Conservation (phyloP, 352 stramenopile genomes). For the Pythium oligandrum region DNA sequence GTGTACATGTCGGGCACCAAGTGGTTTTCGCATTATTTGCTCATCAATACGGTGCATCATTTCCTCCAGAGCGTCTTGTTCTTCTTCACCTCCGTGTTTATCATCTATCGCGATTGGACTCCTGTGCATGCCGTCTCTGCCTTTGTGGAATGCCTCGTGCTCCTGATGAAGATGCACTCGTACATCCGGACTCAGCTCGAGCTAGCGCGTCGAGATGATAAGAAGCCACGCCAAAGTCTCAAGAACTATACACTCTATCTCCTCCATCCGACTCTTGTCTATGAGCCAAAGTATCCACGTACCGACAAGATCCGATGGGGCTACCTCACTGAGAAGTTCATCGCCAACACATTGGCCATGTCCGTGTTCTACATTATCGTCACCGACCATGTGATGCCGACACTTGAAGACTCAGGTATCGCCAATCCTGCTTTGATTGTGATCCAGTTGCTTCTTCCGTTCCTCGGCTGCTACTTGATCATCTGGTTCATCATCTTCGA, state of each 20-base stretch:
- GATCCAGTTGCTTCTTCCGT: slow-evolving; percentile 88
- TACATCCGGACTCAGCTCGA: slow-evolving; percentile 76
- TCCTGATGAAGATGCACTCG: slow-evolving; percentile 84
- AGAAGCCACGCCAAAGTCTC: slow-evolving; percentile 24
- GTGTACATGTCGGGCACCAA: slow-evolving; percentile 57
- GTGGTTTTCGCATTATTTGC: slow-evolving; percentile 28
- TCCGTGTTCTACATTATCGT: slow-evolving; percentile 88
- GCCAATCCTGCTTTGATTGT: slow-evolving; percentile 51
- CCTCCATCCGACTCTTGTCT: slow-evolving; percentile 90
- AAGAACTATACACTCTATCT: slow-evolving; percentile 71
- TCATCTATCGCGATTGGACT: slow-evolving; percentile 72
- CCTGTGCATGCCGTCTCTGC: slow-evolving; percentile 66
- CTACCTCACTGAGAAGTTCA: slow-evolving; percentile 78
- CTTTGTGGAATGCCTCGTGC: slow-evolving; percentile 70
- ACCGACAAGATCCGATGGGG: slow-evolving; percentile 73
- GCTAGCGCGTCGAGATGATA: slow-evolving; percentile 29
- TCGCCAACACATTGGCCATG: slow-evolving; percentile 78
- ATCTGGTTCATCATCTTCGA: slow-evolving; percentile 97
- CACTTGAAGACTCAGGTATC: slow-evolving; percentile 64
- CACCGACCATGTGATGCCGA: slow-evolving; percentile 86
- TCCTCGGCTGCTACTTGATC: slow-evolving; percentile 93
- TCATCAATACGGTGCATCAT: slow-evolving; percentile 72
- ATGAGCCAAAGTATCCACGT: slow-evolving; percentile 90
- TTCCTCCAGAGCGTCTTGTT: slow-evolving; percentile 69
- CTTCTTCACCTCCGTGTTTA: slow-evolving; percentile 56